These are phyloP conservation scores for Hemisphaericaspora nanyangensis DNA, from an alignment of 805 yeast genomes.

Conservation along the genomic window DNA sequence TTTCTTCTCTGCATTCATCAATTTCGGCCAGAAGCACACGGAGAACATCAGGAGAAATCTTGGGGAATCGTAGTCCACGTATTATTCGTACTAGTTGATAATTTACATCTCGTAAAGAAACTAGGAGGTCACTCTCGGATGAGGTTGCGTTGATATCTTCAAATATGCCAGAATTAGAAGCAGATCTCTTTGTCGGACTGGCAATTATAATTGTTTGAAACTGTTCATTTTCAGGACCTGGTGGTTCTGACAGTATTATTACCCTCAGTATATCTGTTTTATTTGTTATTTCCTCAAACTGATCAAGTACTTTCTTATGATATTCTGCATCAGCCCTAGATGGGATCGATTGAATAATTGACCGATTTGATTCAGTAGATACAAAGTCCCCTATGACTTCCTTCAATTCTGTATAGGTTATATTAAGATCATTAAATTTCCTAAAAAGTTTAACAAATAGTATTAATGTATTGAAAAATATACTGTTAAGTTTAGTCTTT, in stretches of 20 bases:
- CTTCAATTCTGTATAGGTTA: conserved; percentile 22
- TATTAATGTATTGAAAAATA: conserved; percentile 34
- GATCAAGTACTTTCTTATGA: conserved; percentile 25
- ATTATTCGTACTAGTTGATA: conserved; percentile 34
- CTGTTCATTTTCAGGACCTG: conserved; percentile 6
- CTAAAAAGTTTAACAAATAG: conserved; percentile 27
- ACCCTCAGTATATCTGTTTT: conserved; percentile 15
- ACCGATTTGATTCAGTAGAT: conserved; percentile 8
- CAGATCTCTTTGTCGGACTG: conserved; percentile 22
- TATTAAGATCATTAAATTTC: conserved; percentile 25
- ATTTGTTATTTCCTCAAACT: conserved; percentile 25
- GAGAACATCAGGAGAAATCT: conserved; percentile 29
- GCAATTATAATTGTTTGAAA: conserved; percentile 22
- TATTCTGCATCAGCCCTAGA: conserved; percentile 26
- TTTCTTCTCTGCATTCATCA: conserved; percentile 22
- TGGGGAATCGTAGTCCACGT: conserved; percentile 32
- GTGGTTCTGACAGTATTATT: conserved; percentile 5
- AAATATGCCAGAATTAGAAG: conserved; percentile 13
- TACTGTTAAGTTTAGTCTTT: conserved; percentile 28
- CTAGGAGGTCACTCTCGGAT: conserved; percentile 15
- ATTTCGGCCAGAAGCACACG: conserved; percentile 21
- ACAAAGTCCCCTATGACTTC: conserved; percentile 25
- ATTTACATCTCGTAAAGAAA: conserved; percentile 31
- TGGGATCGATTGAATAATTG: conserved; percentile 23
- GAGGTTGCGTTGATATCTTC: conserved; percentile 5